Evolutionary conservation across 2,329 filamentous ascomycete genomes (phyloP).

Genomic region (Cercospora brassicicola): DNA sequence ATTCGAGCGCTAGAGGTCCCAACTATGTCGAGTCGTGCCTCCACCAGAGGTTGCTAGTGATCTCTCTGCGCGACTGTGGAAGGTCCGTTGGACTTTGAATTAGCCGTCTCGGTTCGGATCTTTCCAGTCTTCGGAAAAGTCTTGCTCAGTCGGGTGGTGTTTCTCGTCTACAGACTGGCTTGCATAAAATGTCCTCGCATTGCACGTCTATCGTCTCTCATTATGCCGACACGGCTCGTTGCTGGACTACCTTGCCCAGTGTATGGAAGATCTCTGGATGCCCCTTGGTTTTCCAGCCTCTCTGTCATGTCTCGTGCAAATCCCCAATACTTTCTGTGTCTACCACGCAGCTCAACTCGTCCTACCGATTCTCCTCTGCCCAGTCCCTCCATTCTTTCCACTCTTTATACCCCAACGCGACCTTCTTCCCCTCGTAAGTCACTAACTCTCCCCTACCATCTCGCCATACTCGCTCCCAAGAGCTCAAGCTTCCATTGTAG

Average conservation of each 20-base stretch:
- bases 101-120: background rate
- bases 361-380: constrained; percentile 48
- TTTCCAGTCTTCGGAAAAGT: background rate
- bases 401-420: constrained; percentile 67
- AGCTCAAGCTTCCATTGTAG: constrained; percentile 64
- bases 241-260: background rate
- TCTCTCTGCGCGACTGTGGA: background rate
- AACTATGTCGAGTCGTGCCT: background rate
- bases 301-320: background rate
- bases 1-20: too few relatives aligned
- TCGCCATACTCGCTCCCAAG: constrained; percentile 63
- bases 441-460: constrained; percentile 72
- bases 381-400: constrained; percentile 80
- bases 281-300: background rate
- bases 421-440: constrained; percentile 83
- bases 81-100: background rate
- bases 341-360: background rate
- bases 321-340: background rate
- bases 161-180: background rate
- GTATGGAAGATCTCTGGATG: background rate
- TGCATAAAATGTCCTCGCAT: background rate
- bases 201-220: background rate
- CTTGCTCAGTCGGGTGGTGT: background rate
- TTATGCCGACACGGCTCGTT: background rate
- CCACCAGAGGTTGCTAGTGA: background rate